These are phyloP conservation scores for Nicotiana tomentosiformis DNA, from an alignment of 257 asterid genomes.

Conservation along the genomic window DNA sequence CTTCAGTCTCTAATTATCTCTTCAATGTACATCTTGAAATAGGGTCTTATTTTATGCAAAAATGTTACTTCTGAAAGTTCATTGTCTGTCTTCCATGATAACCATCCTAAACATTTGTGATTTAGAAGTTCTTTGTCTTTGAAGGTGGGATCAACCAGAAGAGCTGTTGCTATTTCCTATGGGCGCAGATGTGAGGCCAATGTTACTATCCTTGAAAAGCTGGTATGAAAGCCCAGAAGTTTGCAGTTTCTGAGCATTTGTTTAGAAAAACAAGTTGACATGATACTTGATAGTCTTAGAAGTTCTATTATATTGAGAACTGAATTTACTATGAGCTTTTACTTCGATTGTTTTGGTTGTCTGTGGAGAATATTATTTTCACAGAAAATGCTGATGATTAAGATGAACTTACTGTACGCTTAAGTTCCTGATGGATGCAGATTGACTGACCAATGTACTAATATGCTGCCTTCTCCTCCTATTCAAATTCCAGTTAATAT, in stretches of 20 bases:
- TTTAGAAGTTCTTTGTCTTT: slow-evolving; percentile 17
- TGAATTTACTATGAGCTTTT: neutral
- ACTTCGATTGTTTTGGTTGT: neutral
- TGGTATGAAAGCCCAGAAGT: slow-evolving; percentile 38
- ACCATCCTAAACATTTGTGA: slow-evolving; percentile 6
- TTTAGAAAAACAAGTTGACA: neutral
- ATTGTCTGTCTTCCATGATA: neutral
- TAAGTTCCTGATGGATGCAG: neutral
- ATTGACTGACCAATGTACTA: neutral
- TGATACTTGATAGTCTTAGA: neutral
- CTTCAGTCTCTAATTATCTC: too few species aligned
- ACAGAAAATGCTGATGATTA: neutral
- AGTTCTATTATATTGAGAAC: neutral
- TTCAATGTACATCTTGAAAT: neutral
- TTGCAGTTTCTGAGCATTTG: neutral
- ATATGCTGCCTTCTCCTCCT: neutral
- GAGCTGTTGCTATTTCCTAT: slow-evolving; percentile 72
- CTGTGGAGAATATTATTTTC: neutral
- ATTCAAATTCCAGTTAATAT: slow-evolving; percentile 2
- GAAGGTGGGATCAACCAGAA: slow-evolving; percentile 91
- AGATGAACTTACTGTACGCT: neutral
- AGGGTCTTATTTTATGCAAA: neutral
- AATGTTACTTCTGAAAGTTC: neutral
- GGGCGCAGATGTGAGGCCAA: slow-evolving; percentile 82
- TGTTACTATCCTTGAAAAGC: slow-evolving; percentile 61